These are phyloP conservation scores for Polyporus tsugae DNA, from an alignment of 1,284 basidiomycete genomes.

Conservation along the genomic window DNA sequence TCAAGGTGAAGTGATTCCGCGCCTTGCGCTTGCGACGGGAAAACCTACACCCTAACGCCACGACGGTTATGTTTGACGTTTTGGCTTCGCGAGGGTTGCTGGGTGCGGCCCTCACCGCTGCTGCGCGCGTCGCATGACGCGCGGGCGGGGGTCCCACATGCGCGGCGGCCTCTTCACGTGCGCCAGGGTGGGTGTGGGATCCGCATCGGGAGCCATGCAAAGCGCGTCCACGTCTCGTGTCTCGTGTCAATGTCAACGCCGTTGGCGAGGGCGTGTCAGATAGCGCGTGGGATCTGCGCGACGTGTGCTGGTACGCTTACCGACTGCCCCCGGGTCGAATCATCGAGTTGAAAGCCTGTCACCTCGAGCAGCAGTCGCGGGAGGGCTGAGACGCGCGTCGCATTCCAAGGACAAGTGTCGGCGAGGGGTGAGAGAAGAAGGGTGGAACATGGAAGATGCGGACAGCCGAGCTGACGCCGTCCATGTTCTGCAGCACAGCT, in stretches of 20 bases:
- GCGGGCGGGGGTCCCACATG: constrained; percentile 15
- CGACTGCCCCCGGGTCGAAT: constrained; percentile 8
- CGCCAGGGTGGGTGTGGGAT: constrained; percentile 23
- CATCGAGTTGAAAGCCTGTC: not conserved
- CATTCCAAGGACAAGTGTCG: not conserved
- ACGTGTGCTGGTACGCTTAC: constrained; percentile 16
- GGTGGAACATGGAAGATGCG: not conserved
- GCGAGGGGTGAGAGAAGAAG: constrained; percentile 2
- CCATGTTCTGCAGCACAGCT: not conserved
- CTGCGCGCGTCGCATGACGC: constrained; percentile 9
- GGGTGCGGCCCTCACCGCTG: not conserved
- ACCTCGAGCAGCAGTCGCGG: constrained; percentile 1
- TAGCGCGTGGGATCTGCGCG: constrained; percentile 21
- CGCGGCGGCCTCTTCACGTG: constrained; percentile 25
- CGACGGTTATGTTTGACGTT: constrained; percentile 26
- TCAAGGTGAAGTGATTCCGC: constrained; percentile 24
- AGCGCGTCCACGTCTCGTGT: constrained; percentile 16
- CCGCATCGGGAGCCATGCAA: constrained; percentile 21
- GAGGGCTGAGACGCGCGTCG: not conserved
- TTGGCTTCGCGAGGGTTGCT: constrained; percentile 8
- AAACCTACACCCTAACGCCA: constrained; percentile 32
- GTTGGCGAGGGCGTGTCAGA: constrained; percentile 11
- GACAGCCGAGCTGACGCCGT: not conserved
- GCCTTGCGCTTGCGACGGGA: constrained; percentile 6
- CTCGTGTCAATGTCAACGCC: constrained; percentile 12